Evolutionary conservation across 176 grass and related monocot genomes (phyloP).

Genomic region (Bonia amplexicaulis): DNA sequence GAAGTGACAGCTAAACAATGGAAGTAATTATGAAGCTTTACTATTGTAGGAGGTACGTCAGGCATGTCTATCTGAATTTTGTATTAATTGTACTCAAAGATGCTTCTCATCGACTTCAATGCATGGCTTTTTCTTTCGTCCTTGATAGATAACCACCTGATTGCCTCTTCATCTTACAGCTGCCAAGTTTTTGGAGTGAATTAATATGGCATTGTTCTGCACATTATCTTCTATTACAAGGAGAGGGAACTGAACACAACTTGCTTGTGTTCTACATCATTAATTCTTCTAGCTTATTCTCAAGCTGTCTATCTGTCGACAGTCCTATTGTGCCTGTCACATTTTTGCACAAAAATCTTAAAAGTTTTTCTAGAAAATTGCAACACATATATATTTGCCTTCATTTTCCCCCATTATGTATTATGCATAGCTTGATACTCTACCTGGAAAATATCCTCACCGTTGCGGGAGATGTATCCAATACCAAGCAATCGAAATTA

Average conservation of each 20-base stretch:
- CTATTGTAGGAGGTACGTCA: too few species aligned
- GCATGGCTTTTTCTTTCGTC: too few species aligned
- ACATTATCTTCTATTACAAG: background rate
- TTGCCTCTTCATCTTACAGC: too few species aligned
- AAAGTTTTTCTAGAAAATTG: background rate
- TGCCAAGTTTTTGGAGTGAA: too few species aligned
- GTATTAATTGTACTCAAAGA: too few species aligned
- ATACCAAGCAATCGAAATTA: background rate
- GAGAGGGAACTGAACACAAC: background rate
- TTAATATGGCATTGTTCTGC: background rate
- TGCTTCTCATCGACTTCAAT: too few species aligned
- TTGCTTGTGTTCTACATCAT: background rate
- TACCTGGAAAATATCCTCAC: background rate
- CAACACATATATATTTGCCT: background rate
- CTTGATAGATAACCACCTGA: too few species aligned
- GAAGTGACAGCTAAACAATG: too few species aligned
- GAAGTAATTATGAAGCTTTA: too few species aligned
- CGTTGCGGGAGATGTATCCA: background rate
- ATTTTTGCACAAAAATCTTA: background rate
- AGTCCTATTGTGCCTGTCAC: background rate
- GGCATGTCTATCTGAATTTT: too few species aligned
- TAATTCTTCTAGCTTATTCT: background rate
- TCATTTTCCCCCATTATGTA: background rate
- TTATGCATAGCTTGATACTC: background rate
- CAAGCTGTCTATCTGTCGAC: background rate